Evolutionary conservation across 2,329 filamentous ascomycete species (phyloP), one percentile per base, ranked within the genome.

Genomic region (Cordyceps pruinosa): DNA sequence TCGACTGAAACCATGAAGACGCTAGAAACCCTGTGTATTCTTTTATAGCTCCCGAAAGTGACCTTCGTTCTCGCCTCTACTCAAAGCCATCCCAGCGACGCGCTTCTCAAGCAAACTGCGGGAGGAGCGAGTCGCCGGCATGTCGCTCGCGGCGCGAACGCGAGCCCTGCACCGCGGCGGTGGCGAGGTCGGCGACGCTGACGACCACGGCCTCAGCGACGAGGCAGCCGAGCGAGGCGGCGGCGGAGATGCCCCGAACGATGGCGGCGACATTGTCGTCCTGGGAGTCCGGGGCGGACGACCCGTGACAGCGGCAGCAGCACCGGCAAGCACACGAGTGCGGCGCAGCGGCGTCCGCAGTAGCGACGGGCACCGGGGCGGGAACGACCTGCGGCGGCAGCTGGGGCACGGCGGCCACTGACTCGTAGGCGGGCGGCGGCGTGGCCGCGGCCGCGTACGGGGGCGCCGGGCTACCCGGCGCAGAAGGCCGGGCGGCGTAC

Each of bases 361-460:
- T 8, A 19, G 46, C 25, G 21, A 25, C 25, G 17, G 50, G 28
- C n/a, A 15, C 13, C 28, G 50, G 25, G 19, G n/a, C 25, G 17
- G 37, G 37, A 12, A 8, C 19, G 15, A 39, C 37, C 34, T 28
- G 47, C 28, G 39, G 37, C 12, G 49, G n/a, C 28, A 39, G 50
- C 50, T 12, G 50, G 26, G 19, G 13, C 19, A 19, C 21, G 28
- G 4, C 13, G 19, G 5, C 15, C n/a, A 26, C 13, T 21, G 26
- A n/a, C 50, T 53, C 50, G 30, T 54, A 54, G 6, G 51, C 41
- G 6, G 51, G 51, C 10, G 51, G 50, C 26, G 51, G 28, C 17
- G 39, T 3, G 15, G 26, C 19, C n/a, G 23, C 25, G 26, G 37
- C 51, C 13, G 41, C 26, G 42, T 54, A 54, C 21, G 51, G 23